Base-by-base conservation (phyloP, 352 stramenopile species). In the Globisporangium yorkense region DNA sequence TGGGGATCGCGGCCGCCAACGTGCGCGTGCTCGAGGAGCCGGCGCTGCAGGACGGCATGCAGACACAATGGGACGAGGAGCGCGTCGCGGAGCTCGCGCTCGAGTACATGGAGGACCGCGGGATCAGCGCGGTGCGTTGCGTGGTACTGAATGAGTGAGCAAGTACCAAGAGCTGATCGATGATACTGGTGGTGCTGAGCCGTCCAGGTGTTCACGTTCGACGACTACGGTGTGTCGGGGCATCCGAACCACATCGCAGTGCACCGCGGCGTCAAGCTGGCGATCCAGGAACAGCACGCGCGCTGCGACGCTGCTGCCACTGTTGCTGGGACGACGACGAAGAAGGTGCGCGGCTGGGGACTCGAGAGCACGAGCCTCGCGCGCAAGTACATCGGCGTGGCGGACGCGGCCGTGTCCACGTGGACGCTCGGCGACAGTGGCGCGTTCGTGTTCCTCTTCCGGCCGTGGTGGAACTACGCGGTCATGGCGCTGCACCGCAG, bases 161-260 rank as follows among this genome's bases (percentile, higher is more conserved):
- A 43, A 2, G 12, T 18, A 18, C 2, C 37, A 43, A 2, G 37
- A 5, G 13, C 37, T 43, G 12, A 18, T 43, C 37, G 37, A 9
- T 35, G 31, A 3, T 35, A 9, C 12, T 43, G 37, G 12, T 6
- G 16, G 27, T 24, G 29, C 31, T 40, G 20, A 13, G 16, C 15
- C 24, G 24, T 27, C 24, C 41, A 94, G 75, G 74, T 98, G 7
- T 86, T 98, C 37, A 98, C 96, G 10, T 98, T 98, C 72, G 96
- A 98, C 63, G 61, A 88, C 39, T 80, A 87, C 31, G 96, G 96
- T 21, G 84, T 98, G 7, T 98, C 94, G 3, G 89, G 89, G 0
- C 96, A 98, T 75, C 61, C 84, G 4, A 98, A 98, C 80, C 96
- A 98, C 68, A 84, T 96, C 37, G 85, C 82, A 0, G 76, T 79